Conservation (phyloP, 1,139 yeast genomes). For the Sugiyamaella novakii region DNA sequence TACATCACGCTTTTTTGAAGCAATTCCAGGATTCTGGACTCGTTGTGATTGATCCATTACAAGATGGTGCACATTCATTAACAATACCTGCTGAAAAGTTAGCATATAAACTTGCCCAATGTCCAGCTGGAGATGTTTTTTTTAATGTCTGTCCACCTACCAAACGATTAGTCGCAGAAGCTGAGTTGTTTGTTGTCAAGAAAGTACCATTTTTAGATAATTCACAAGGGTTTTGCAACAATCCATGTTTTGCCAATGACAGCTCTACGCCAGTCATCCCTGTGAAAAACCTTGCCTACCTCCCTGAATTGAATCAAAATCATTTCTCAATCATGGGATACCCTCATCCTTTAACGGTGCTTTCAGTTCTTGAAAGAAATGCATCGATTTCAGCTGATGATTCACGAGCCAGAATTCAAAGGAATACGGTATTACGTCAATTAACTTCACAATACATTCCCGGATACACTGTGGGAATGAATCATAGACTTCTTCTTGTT, state of each 20-base stretch:
- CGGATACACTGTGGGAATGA: slow-evolving; percentile 25
- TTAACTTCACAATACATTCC: slow-evolving; percentile 29
- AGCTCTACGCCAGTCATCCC: slow-evolving; percentile 16
- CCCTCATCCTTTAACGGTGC: slow-evolving; percentile 28
- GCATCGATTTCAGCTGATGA: slow-evolving; percentile 23
- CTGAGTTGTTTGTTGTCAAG: neutral
- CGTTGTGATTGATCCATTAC: slow-evolving; percentile 31
- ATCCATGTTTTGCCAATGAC: slow-evolving; percentile 23
- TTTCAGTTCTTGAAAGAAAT: slow-evolving; percentile 22
- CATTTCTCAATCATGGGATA: slow-evolving; percentile 28
- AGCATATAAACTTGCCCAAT: slow-evolving; percentile 31
- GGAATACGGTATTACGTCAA: slow-evolving; percentile 26
- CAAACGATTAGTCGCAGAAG: slow-evolving; percentile 15
- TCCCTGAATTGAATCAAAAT: slow-evolving; percentile 23
- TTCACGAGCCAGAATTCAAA: slow-evolving; percentile 23
- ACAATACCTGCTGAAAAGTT: slow-evolving; percentile 31
- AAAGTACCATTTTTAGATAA: slow-evolving; percentile 10
- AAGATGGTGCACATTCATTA: slow-evolving; percentile 28
- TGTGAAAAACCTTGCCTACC: slow-evolving; percentile 15
- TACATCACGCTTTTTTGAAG: slow-evolving; percentile 34
- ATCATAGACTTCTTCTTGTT: slow-evolving; percentile 26
- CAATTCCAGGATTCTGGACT: slow-evolving; percentile 32
- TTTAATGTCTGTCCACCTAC: slow-evolving; percentile 32
- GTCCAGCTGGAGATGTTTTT: slow-evolving; percentile 27
- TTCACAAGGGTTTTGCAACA: slow-evolving; percentile 17